Evolutionary conservation across 805 yeast species (phyloP).

Genomic region (Blastobotrys parvus): DNA sequence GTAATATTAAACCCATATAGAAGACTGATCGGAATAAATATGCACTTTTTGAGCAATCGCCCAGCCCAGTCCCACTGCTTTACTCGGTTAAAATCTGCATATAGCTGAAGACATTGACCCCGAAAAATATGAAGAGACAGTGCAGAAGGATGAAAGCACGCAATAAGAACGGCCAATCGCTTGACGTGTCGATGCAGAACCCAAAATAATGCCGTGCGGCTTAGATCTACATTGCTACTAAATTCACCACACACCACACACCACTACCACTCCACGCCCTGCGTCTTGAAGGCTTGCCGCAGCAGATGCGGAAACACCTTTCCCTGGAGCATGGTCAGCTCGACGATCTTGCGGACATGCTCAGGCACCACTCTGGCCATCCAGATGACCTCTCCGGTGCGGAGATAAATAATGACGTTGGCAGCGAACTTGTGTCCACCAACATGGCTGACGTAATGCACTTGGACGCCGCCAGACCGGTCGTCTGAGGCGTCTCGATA

Average conservation of each 20-base stretch:
- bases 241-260: too few species aligned
- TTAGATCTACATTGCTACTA: neutral
- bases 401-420: conserved; percentile 69
- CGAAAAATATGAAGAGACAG: neutral
- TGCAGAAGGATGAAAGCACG: neutral
- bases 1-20: neutral
- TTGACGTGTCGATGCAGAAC: too few species aligned
- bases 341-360: conserved; percentile 64
- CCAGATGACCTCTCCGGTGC: conserved; percentile 76
- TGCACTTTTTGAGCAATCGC: too few species aligned
- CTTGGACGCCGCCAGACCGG: conserved; percentile 65
- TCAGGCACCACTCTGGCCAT: conserved; percentile 76
- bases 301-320: conserved; percentile 64
- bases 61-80: too few species aligned
- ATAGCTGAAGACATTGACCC: neutral
- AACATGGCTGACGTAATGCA: conserved; percentile 71
- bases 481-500: conserved; percentile 71
- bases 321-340: conserved; percentile 62
- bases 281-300: conserved; percentile 36
- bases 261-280: conserved; percentile 23
- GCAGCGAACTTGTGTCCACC: conserved; percentile 97
- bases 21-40: too few species aligned
- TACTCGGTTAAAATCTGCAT: too few species aligned
- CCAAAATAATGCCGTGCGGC: too few species aligned
- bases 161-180: too few species aligned